Evolutionary conservation across 1,284 basidiomycete species (phyloP).

Genomic region (Lentinula novae-zelandiae): DNA sequence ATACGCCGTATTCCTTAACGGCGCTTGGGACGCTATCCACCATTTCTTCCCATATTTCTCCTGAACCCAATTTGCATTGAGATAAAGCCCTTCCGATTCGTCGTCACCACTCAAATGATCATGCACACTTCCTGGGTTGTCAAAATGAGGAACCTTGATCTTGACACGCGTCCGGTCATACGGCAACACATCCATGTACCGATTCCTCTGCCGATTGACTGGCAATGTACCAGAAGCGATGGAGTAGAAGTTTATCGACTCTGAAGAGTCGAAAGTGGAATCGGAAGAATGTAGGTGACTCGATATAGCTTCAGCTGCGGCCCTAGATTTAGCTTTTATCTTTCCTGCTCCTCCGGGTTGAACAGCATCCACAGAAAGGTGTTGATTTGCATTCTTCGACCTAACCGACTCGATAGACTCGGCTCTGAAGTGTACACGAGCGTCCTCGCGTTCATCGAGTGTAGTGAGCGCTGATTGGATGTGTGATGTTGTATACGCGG

Average conservation of each 20-base stretch:
- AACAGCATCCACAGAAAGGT: neutral
- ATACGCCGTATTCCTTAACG: constrained; percentile 64
- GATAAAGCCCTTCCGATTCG: constrained; percentile 45
- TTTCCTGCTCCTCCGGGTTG: constrained; percentile 12
- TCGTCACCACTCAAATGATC: constrained; percentile 17
- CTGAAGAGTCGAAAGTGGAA: neutral
- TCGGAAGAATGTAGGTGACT: neutral
- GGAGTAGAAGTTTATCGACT: constrained; percentile 44
- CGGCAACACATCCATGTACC: constrained; percentile 71
- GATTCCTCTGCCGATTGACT: constrained; percentile 49
- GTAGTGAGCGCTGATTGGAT: constrained; percentile 6
- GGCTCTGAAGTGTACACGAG: constrained; percentile 1
- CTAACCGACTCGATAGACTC: neutral
- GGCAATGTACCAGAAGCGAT: constrained; percentile 42
- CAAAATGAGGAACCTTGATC: constrained; percentile 23
- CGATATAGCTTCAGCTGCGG: neutral
- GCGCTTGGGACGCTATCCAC: constrained; percentile 85
- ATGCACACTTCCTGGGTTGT: neutral
- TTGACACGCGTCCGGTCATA: constrained; percentile 77
- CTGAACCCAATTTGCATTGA: constrained; percentile 83
- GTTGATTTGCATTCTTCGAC: neutral
- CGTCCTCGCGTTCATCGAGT: constrained; percentile 11
- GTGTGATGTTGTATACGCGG: constrained; percentile 4
- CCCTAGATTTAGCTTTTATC: neutral
- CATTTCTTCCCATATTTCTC: constrained; percentile 68